These are phyloP conservation scores for Cyanidiococcus yangmingshanensis DNA, from an alignment of 23 red algal genomes.

Conservation along the genomic window DNA sequence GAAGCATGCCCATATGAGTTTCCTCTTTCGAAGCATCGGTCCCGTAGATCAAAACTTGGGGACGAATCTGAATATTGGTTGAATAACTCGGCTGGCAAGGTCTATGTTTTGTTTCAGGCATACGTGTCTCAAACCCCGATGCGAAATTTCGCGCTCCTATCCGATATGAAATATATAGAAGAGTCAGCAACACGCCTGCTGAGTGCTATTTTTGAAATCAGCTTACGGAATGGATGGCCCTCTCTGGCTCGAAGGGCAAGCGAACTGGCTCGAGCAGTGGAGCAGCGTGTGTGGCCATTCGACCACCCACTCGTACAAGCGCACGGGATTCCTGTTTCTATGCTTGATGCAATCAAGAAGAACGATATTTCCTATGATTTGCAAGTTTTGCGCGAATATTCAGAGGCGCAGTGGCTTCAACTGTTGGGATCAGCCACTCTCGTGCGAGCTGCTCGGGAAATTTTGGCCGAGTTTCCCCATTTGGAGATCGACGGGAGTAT, in stretches of 20 bases:
- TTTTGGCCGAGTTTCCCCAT: background rate
- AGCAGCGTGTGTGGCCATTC: conserved; percentile 69
- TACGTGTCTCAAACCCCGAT: conserved; percentile 58
- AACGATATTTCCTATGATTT: background rate
- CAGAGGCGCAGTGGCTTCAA: background rate
- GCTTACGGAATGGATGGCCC: conserved; percentile 43
- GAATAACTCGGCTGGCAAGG: conserved; percentile 63
- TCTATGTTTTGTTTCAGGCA: conserved; percentile 72
- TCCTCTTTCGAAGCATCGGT: background rate
- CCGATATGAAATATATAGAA: conserved; percentile 72
- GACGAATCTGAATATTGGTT: conserved; percentile 1
- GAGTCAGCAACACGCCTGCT: conserved; percentile 54
- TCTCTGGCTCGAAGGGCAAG: conserved; percentile 42
- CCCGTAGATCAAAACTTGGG: background rate
- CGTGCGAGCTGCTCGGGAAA: background rate
- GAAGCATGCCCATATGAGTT: conserved; percentile 39
- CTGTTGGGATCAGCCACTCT: background rate
- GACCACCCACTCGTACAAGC: conserved; percentile 79
- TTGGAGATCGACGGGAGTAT: background rate
- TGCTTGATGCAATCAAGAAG: conserved; percentile 1
- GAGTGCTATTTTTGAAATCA: conserved; percentile 71
- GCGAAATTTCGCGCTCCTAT: conserved; percentile 34
- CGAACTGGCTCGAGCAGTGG: conserved; percentile 59
- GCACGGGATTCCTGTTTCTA: background rate
- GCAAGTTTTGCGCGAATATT: conserved; percentile 11